phyloP scores from a whole-genome alignment of 148 eudicot genomes.

The Talinum fruticosum region DNA sequence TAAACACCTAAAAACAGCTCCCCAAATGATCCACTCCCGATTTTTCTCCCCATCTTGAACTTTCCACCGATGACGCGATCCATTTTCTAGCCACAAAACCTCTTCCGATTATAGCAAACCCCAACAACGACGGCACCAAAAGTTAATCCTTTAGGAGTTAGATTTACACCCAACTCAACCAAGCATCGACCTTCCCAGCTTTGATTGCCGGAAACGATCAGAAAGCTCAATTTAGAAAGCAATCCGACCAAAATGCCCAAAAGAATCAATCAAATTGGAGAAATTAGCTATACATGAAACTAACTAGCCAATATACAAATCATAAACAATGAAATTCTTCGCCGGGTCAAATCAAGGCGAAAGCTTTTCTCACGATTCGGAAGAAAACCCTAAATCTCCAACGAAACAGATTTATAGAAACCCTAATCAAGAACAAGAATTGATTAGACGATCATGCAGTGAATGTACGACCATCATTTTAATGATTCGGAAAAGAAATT shows the following conservation, averaged over 20 bases:
- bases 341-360: not conserved
- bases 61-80: constrained; percentile 74
- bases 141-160: not conserved
- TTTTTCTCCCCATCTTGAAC: constrained; percentile 79
- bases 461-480: not conserved
- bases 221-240: not conserved
- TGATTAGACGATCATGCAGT: constrained; percentile 15
- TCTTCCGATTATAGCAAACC: constrained; percentile 3
- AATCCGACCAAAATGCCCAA: not conserved
- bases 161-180: constrained; percentile 26
- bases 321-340: not conserved
- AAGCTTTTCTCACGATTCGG: not conserved
- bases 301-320: constrained; percentile 8
- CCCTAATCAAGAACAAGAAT: constrained; percentile 23
- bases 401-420: too few species aligned
- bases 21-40: constrained; percentile 92
- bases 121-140: too few species aligned
- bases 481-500: not conserved
- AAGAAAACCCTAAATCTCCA: constrained; percentile 33
- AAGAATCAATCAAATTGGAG: constrained; percentile 17
- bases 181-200: constrained; percentile 18
- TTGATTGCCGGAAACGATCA: constrained; percentile 7
- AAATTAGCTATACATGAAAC: constrained; percentile 19
- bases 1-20: constrained; percentile 76
- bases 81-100: constrained; percentile 34